Conservation (phyloP, 2,329 filamentous ascomycete species). For the Fusarium phyllophilum region DNA sequence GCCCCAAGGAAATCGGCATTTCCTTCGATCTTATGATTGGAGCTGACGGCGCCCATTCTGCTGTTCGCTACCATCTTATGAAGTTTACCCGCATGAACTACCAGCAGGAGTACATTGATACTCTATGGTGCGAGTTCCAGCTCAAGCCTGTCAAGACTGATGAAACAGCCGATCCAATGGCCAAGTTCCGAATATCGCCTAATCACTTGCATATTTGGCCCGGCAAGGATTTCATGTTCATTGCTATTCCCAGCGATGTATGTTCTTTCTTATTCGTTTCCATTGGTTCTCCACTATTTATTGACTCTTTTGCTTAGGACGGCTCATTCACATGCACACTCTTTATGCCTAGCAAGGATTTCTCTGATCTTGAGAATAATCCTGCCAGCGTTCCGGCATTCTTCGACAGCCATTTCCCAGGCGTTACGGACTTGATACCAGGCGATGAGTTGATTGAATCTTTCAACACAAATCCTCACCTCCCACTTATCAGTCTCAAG, state of each 20-base stretch:
- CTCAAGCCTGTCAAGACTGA: constrained; percentile 66
- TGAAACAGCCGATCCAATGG: constrained; percentile 45
- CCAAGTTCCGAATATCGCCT: constrained; percentile 81
- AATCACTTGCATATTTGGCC: constrained; percentile 99
- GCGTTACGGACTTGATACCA: constrained; percentile 78
- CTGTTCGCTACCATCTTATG: constrained; percentile 93
- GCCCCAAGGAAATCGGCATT: constrained; percentile 80
- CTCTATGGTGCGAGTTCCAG: constrained; percentile 95
- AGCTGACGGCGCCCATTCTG: constrained; percentile 93
- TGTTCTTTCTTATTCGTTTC: constrained; percentile 35
- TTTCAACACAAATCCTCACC: constrained; percentile 84
- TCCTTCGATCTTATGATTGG: constrained; percentile 94
- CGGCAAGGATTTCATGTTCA: constrained; percentile 95
- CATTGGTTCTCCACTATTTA: neutral
- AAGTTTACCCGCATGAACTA: constrained; percentile 93
- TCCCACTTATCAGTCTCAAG: constrained; percentile 93
- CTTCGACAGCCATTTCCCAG: constrained; percentile 87
- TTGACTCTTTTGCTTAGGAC: constrained; percentile 62
- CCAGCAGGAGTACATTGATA: constrained; percentile 93
- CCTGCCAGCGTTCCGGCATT: constrained; percentile 72
- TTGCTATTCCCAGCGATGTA: constrained; percentile 83
- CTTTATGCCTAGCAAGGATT: constrained; percentile 81
- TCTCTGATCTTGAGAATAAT: constrained; percentile 72
- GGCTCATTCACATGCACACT: constrained; percentile 95
- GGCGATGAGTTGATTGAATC: constrained; percentile 75